Percentiles rank a stretch among this genome's conserved stretches.
Conservation (phyloP, 352 stramenopile species). For the Halophytophthora batemanensis region DNA sequence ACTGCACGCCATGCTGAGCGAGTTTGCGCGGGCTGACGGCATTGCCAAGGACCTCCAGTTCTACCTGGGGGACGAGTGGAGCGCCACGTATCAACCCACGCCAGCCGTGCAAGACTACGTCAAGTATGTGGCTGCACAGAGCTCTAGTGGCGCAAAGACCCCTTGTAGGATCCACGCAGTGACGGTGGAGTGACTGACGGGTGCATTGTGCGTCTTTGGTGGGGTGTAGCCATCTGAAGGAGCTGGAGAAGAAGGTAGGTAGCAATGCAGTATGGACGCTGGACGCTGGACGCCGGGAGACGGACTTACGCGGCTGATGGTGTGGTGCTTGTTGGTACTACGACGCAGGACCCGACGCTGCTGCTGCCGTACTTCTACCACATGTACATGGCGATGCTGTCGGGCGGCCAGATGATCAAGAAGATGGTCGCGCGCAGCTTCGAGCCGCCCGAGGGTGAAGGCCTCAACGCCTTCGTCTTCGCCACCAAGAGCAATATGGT, state of each 20-base stretch:
- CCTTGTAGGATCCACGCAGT: too few relatives aligned
- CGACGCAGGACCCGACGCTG: conserved; percentile 55
- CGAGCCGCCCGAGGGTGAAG: conserved; percentile 30
- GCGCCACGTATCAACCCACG: conserved; percentile 46
- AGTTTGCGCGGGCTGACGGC: conserved; percentile 36
- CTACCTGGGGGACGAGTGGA: conserved; percentile 64
- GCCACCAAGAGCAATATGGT: conserved; percentile 51
- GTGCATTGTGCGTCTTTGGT: neutral
- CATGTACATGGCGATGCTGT: conserved; percentile 73
- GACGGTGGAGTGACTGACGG: too few relatives aligned
- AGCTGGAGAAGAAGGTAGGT: conserved; percentile 49
- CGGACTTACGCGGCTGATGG: too few relatives aligned
- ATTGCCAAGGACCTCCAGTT: conserved; percentile 63
- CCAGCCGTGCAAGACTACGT: conserved; percentile 52
- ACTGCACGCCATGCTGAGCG: conserved; percentile 22
- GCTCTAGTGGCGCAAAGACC: neutral
- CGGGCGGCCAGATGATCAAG: conserved; percentile 56
- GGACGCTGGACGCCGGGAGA: neutral
- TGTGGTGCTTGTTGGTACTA: too few relatives aligned
- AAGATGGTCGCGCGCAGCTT: conserved; percentile 71
- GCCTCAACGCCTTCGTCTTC: conserved; percentile 55
- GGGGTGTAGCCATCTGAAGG: conserved; percentile 40
- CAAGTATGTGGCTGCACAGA: conserved; percentile 21
- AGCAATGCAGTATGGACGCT: neutral
- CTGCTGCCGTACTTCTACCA: conserved; percentile 68